These are phyloP conservation scores for Nakazawaea ishiwadae DNA, from an alignment of 805 yeast genomes.

Conservation along the genomic window DNA sequence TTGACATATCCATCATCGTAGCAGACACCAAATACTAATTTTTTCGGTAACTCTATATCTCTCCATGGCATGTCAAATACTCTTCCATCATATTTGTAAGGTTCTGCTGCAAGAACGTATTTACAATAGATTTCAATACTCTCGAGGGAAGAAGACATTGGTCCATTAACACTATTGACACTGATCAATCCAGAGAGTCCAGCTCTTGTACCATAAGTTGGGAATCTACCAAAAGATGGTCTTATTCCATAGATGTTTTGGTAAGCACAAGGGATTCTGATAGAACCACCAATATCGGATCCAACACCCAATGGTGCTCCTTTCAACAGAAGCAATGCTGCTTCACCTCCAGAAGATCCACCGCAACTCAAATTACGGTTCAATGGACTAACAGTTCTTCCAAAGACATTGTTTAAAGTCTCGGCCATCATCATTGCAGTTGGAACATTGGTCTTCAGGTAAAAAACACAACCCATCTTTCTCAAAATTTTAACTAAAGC, in stretches of 20 bases:
- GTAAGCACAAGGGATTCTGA: conserved; percentile 42
- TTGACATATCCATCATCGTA: conserved; percentile 37
- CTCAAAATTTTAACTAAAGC: conserved; percentile 35
- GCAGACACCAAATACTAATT: conserved; percentile 36
- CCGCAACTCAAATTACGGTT: conserved; percentile 39
- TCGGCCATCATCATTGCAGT: conserved; percentile 47
- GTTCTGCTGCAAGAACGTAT: conserved; percentile 27
- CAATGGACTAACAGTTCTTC: conserved; percentile 41
- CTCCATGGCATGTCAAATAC: conserved; percentile 39
- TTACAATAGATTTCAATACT: conserved; percentile 30
- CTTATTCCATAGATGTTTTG: conserved; percentile 36
- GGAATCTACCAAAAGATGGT: conserved; percentile 41
- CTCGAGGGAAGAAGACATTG: conserved; percentile 35
- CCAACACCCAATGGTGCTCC: conserved; percentile 53
- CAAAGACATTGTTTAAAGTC: conserved; percentile 38
- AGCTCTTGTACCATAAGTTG: conserved; percentile 28
- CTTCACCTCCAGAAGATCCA: conserved; percentile 56
- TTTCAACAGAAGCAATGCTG: conserved; percentile 37
- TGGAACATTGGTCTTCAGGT: conserved; percentile 51
- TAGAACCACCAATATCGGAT: conserved; percentile 51
- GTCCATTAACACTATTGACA: conserved; percentile 44
- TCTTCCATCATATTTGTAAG: conserved; percentile 39
- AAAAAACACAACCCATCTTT: conserved; percentile 47
- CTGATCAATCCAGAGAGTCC: conserved; percentile 35
- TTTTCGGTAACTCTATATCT: conserved; percentile 28